Percentiles rank a stretch among this genome's conserved stretches.
These are phyloP conservation scores for Diaporthe aspalathi DNA, from an alignment of 2,329 filamentous ascomycete genomes.

Conservation along the genomic window DNA sequence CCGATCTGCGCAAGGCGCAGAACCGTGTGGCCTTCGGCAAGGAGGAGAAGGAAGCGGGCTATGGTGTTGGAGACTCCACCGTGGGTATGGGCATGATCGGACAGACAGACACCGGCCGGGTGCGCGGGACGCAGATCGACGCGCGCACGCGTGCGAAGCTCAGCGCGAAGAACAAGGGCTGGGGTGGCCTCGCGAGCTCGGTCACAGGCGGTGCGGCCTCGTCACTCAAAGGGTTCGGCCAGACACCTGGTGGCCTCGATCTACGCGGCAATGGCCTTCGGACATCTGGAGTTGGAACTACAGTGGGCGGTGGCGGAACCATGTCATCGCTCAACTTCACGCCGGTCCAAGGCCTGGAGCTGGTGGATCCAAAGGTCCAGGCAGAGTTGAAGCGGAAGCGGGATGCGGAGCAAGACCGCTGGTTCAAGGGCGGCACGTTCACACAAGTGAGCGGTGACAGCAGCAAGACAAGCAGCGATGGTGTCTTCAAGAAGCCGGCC, in stretches of 20 bases:
- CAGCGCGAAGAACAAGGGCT: slow-evolving; percentile 94
- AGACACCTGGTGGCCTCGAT: slow-evolving; percentile 69
- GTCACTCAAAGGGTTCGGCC: slow-evolving; percentile 82
- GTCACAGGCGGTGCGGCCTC: slow-evolving; percentile 78
- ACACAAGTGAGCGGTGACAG: slow-evolving; percentile 78
- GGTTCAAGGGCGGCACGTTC: slow-evolving; percentile 98
- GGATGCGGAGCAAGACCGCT: slow-evolving; percentile 93
- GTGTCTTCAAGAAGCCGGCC: slow-evolving; percentile 85
- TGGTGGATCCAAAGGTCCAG: slow-evolving; percentile 92
- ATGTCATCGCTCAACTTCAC: slow-evolving; percentile 92
- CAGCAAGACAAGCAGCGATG: slow-evolving; percentile 53
- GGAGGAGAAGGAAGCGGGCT: slow-evolving; percentile 93
- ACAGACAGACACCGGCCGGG: slow-evolving; percentile 85
- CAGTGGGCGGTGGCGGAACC: slow-evolving; percentile 76
- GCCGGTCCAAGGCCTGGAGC: slow-evolving; percentile 91
- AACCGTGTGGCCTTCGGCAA: slow-evolving; percentile 97
- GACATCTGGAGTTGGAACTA: slow-evolving; percentile 82
- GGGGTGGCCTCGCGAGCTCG: slow-evolving; percentile 73
- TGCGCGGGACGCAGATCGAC: slow-evolving; percentile 90
- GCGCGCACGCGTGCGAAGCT: slow-evolving; percentile 93
- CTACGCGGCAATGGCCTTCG: slow-evolving; percentile 84
- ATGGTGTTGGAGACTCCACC: slow-evolving; percentile 86
- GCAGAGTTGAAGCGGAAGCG: slow-evolving; percentile 90
- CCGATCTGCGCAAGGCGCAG: slow-evolving; percentile 93
- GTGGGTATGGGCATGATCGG: slow-evolving; percentile 97